These are phyloP conservation scores for Solanum bukasovii DNA, from an alignment of 257 asterid genomes.

Conservation along the genomic window DNA sequence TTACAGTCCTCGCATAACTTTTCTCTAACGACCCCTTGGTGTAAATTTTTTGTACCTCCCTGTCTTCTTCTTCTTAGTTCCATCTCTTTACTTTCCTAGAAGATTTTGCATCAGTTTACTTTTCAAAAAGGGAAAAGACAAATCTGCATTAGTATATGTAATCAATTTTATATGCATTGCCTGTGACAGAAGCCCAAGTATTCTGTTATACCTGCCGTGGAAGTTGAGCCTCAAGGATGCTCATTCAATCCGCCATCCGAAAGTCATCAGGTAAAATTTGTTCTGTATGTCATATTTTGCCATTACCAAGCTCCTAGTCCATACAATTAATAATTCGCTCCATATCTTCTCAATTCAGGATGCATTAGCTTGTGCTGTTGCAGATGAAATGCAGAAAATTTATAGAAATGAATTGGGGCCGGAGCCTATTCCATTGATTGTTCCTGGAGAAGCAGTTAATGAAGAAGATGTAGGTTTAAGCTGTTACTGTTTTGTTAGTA, in stretches of 20 bases:
- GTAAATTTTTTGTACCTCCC: background rate
- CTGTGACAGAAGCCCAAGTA: conserved; percentile 52
- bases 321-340: background rate
- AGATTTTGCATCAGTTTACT: background rate
- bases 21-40: background rate
- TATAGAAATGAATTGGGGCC: conserved; percentile 75
- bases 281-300: conserved; percentile 2
- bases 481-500: background rate
- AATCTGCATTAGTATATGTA: background rate
- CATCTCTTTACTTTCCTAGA: background rate
- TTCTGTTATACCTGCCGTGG: conserved; percentile 80
- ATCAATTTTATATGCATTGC: background rate
- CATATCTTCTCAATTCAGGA: conserved; percentile 36
- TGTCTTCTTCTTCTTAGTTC: background rate
- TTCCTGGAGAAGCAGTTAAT: conserved; percentile 59
- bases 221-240: conserved; percentile 88
- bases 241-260: conserved; percentile 82
- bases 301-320: background rate
- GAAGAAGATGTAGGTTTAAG: conserved; percentile 60
- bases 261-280: conserved; percentile 66
- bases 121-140: background rate
- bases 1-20: background rate
- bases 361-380: conserved; percentile 89
- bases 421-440: conserved; percentile 66
- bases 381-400: conserved; percentile 91